Evolutionary conservation across 352 stramenopile species (phyloP).

Genomic region (Bremia lactucae): DNA sequence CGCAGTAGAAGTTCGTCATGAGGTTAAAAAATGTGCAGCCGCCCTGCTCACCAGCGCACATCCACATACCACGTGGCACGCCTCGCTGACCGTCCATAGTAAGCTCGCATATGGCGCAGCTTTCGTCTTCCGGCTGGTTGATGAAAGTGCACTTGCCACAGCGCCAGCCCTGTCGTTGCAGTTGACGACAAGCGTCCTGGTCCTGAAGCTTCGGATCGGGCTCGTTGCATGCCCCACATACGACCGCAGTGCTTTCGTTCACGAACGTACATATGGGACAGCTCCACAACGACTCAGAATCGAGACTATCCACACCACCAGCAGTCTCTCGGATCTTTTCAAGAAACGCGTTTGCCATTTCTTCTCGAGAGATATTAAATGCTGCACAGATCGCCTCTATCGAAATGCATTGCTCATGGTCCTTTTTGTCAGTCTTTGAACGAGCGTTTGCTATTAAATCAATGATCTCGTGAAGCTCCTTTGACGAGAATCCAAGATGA

Average conservation of each 20-base stretch:
- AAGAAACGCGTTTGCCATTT: conserved; percentile 47
- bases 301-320: conserved; percentile 7
- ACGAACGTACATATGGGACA: conserved; percentile 73
- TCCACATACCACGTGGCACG: conserved; percentile 76
- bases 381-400: conserved; percentile 66
- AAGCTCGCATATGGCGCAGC: conserved; percentile 75
- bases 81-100: conserved; percentile 66
- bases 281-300: conserved; percentile 28
- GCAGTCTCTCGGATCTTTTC: conserved; percentile 30
- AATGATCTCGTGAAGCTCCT: conserved; percentile 79
- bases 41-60: conserved; percentile 72
- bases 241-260: conserved; percentile 34
- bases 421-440: conserved; percentile 30
- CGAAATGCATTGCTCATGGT: conserved; percentile 22
- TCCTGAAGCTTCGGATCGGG: conserved; percentile 34
- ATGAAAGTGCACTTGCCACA: conserved; percentile 83
- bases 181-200: conserved; percentile 16
- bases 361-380: conserved; percentile 42
- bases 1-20: conserved; percentile 76
- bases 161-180: conserved; percentile 55
- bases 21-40: conserved; percentile 85
- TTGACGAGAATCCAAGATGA: conserved; percentile 70
- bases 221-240: conserved; percentile 55
- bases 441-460: conserved; percentile 50
- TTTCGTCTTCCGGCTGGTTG: conserved; percentile 61